Percentiles rank a stretch among this genome's conserved stretches.
phyloP scores from a whole-genome alignment of 2,329 filamentous ascomycete species.

The Fusarium udum region DNA sequence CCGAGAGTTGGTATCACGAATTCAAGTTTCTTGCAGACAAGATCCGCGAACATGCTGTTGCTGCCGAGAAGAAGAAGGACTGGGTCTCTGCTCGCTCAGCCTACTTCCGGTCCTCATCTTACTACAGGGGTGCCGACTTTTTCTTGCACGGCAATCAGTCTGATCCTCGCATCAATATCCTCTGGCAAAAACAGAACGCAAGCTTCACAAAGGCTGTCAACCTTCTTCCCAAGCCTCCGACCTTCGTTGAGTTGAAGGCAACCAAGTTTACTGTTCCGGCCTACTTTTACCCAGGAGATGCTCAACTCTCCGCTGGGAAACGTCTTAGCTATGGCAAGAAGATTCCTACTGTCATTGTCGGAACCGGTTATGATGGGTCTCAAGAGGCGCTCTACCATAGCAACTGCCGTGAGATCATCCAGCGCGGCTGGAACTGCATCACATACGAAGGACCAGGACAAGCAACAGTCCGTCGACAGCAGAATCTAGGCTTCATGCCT shows the following conservation, averaged over 20 bases:
- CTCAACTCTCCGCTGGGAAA: not conserved
- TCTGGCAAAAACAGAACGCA: constrained; percentile 49
- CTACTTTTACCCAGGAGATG: constrained; percentile 45
- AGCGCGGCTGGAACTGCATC: constrained; percentile 54
- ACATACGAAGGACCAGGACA: constrained; percentile 60
- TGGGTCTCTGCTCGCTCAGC: constrained; percentile 35
- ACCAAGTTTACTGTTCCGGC: constrained; percentile 48
- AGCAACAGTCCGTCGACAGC: constrained; percentile 50
- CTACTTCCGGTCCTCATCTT: constrained; percentile 52
- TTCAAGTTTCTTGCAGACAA: constrained; percentile 5
- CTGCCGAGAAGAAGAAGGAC: not conserved
- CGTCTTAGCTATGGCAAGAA: constrained; percentile 17
- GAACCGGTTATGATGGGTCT: constrained; percentile 54
- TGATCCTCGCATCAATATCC: constrained; percentile 51
- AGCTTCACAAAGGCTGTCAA: constrained; percentile 52
- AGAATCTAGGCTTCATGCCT: constrained; percentile 54
- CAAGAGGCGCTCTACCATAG: constrained; percentile 56
- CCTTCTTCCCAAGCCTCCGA: constrained; percentile 47
- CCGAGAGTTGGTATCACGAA: constrained; percentile 8
- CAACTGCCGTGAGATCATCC: constrained; percentile 47
- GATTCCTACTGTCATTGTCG: constrained; percentile 52
- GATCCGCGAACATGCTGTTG: not conserved
- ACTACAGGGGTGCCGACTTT: constrained; percentile 55
- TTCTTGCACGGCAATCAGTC: constrained; percentile 52
- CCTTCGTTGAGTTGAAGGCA: constrained; percentile 45